Evolutionary conservation across 2,329 filamentous ascomycete species (phyloP).

Genomic region (Pestalotiopsis sp.): DNA sequence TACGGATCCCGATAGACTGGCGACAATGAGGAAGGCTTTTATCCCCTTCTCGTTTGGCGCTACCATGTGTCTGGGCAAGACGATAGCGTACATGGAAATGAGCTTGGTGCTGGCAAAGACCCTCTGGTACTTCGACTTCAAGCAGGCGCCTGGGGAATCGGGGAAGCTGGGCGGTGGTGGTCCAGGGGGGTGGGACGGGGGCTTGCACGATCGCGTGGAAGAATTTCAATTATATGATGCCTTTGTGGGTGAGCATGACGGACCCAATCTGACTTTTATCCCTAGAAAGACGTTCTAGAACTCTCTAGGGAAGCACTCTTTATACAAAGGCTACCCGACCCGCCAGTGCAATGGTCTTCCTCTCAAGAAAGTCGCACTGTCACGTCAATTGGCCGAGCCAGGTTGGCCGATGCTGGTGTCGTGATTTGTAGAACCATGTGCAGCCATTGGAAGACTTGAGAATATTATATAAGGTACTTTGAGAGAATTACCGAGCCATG

Average conservation of each 20-base stretch:
- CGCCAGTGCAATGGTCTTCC: too few relatives aligned
- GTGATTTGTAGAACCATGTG: too few relatives aligned
- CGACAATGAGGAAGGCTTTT: slow-evolving; percentile 17
- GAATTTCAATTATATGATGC: neutral
- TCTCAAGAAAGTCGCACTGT: too few relatives aligned
- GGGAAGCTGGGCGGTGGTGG: neutral
- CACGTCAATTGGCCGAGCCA: too few relatives aligned
- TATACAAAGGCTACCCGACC: too few relatives aligned
- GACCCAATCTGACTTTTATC: neutral
- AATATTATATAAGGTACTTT: too few relatives aligned
- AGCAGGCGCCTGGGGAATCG: neutral
- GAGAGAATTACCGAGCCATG: too few relatives aligned
- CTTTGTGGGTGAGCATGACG: neutral
- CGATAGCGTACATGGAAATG: slow-evolving; percentile 23
- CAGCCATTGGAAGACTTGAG: too few relatives aligned
- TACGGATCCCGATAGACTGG: too few relatives aligned
- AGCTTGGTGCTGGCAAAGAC: slow-evolving; percentile 23
- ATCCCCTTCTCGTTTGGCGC: slow-evolving; percentile 37
- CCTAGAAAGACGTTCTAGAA: too few relatives aligned
- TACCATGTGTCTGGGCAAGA: slow-evolving; percentile 37
- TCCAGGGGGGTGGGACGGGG: neutral
- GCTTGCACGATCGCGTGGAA: neutral
- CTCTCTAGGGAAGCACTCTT: too few relatives aligned
- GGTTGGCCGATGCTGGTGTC: too few relatives aligned
- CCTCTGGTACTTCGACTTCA: slow-evolving; percentile 21